Evolutionary conservation across 2,329 filamentous ascomycete species (phyloP).

Genomic region (Epichloe uncinata): DNA sequence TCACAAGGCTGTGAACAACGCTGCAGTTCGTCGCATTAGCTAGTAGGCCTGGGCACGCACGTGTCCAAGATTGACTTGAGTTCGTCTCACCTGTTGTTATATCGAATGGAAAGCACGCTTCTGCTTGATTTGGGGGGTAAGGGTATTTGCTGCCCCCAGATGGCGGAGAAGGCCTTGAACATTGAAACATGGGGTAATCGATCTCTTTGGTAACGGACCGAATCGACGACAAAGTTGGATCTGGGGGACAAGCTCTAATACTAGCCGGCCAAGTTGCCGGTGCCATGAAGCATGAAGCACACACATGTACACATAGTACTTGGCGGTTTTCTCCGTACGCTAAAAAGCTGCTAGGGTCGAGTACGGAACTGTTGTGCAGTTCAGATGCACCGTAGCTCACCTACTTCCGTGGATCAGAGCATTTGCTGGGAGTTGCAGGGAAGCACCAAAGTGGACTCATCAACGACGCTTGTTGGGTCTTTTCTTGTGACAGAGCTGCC

Average conservation of each 20-base stretch:
- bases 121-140: too few species aligned
- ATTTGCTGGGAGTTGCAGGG: neutral
- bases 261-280: too few species aligned
- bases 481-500: neutral
- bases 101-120: too few species aligned
- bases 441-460: neutral
- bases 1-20: too few species aligned
- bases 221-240: neutral
- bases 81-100: too few species aligned
- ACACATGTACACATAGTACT: neutral
- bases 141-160: too few species aligned
- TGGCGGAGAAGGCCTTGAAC: too few species aligned
- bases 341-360: neutral
- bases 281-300: too few species aligned
- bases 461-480: neutral
- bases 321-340: neutral
- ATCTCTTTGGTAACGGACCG: neutral
- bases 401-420: neutral
- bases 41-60: too few species aligned
- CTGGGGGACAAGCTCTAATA: too few species aligned
- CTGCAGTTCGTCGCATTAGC: too few species aligned
- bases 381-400: constrained; percentile 1
- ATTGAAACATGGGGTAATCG: neutral
- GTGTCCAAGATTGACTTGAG: too few species aligned
- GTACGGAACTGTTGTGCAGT: neutral